Conservation (phyloP, 805 yeast genomes). For the Ogataea polymorpha region DNA sequence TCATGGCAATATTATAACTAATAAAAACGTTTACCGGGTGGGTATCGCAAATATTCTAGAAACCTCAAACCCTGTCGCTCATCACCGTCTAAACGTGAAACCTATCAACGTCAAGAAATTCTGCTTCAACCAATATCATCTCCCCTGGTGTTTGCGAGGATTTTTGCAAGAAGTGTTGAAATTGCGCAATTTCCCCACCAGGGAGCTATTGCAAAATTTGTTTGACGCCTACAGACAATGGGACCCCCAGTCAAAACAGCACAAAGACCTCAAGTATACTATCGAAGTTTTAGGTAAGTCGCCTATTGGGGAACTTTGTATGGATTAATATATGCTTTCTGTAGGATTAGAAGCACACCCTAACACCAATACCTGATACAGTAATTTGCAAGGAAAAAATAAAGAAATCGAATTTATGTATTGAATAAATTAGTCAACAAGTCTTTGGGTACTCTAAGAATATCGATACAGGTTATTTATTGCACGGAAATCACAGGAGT, state of each 20-base stretch:
- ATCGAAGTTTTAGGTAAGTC: constrained; percentile 30
- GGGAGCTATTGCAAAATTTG: constrained; percentile 38
- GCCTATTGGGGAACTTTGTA: constrained; percentile 12
- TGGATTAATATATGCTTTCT: constrained; percentile 3
- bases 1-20: constrained; percentile 61
- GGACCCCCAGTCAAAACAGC: constrained; percentile 77
- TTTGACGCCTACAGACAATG: constrained; percentile 69
- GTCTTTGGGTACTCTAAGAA: neutral
- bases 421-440: constrained; percentile 7
- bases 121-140: constrained; percentile 74
- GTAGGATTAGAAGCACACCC: constrained; percentile 6
- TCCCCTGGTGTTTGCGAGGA: constrained; percentile 94
- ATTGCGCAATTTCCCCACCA: constrained; percentile 48
- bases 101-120: constrained; percentile 41
- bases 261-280: constrained; percentile 73
- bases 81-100: constrained; percentile 35
- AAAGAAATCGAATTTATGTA: constrained; percentile 11
- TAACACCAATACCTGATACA: constrained; percentile 8
- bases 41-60: constrained; percentile 74
- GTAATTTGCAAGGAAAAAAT: constrained; percentile 7
- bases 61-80: constrained; percentile 56
- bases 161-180: constrained; percentile 59
- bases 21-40: constrained; percentile 68
- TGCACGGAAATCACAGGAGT: neutral
- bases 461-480: neutral